Evolutionary conservation across 2,329 filamentous ascomycete genomes (phyloP).

Genomic region (Phyllosticta capitalensis): DNA sequence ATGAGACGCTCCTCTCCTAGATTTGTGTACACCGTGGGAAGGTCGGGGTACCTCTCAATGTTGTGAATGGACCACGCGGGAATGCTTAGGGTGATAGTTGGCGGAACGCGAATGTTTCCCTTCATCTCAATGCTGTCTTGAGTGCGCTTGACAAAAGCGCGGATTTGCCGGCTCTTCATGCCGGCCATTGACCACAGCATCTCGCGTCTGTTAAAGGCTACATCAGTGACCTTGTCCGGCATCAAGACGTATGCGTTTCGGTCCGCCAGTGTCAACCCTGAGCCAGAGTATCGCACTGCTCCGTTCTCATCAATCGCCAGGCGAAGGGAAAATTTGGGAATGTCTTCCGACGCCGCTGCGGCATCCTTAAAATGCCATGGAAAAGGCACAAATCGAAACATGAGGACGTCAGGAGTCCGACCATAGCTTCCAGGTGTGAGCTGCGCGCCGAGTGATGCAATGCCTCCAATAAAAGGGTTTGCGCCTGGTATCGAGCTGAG

Average conservation of each 20-base stretch:
- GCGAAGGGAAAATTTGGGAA: constrained; percentile 20
- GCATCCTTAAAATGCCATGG: constrained; percentile 2
- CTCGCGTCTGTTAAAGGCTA: constrained; percentile 19
- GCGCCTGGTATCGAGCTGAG: constrained; percentile 1
- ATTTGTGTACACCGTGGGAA: neutral
- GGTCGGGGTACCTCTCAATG: neutral
- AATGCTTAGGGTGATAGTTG: constrained; percentile 17
- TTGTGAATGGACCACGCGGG: constrained; percentile 21
- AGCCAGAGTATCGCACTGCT: constrained; percentile 15
- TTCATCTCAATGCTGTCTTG: constrained; percentile 17
- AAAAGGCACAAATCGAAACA: constrained; percentile 5
- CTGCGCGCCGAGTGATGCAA: neutral
- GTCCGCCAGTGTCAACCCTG: constrained; percentile 18
- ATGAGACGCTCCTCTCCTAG: constrained; percentile 12
- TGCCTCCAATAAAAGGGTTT: neutral
- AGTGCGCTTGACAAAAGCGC: constrained; percentile 15
- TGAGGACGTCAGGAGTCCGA: neutral
- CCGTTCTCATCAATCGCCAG: constrained; percentile 14
- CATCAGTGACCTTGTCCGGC: constrained; percentile 20
- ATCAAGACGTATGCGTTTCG: constrained; percentile 22
- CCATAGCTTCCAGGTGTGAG: neutral
- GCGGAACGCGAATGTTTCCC: constrained; percentile 21
- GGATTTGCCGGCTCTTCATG: constrained; percentile 14
- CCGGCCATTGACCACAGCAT: constrained; percentile 14
- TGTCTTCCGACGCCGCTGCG: constrained; percentile 8